phyloP scores from a whole-genome alignment of 2,329 filamentous ascomycete genomes.

The Botrytis cinerea region DNA sequence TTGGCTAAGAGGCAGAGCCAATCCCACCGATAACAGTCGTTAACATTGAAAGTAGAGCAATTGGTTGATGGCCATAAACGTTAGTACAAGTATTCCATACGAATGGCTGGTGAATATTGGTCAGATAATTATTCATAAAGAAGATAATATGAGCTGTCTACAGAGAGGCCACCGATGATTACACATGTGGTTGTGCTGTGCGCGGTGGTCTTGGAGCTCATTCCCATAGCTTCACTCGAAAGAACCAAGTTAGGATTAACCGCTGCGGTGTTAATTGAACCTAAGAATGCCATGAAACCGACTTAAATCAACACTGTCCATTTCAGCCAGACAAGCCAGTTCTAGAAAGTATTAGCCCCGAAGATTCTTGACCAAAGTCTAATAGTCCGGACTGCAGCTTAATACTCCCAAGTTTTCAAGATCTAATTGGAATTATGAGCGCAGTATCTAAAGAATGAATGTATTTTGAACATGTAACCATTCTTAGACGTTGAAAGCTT shows the following conservation, averaged over 20 bases:
- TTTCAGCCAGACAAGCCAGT: not conserved
- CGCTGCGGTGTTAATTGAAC: not conserved
- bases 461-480: not conserved
- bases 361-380: not conserved
- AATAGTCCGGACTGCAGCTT: not conserved
- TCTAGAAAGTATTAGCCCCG: not conserved
- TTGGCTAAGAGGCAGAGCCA: not conserved
- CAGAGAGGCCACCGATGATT: not conserved
- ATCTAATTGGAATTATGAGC: not conserved
- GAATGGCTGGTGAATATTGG: not conserved
- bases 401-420: not conserved
- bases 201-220: not conserved
- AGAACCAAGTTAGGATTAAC: not conserved
- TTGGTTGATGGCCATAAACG: not conserved
- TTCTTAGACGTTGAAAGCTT: not conserved
- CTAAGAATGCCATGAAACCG: not conserved
- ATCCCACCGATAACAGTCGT: not conserved
- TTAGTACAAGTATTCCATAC: not conserved
- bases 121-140: not conserved
- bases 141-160: not conserved
- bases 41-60: not conserved
- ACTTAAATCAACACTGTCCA: not conserved
- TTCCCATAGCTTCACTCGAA: not conserved
- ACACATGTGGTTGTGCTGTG: not conserved
- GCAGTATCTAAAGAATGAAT: not conserved